Base-by-base conservation (phyloP, 2,329 filamentous ascomycete genomes). In the Penicillium expansum region DNA sequence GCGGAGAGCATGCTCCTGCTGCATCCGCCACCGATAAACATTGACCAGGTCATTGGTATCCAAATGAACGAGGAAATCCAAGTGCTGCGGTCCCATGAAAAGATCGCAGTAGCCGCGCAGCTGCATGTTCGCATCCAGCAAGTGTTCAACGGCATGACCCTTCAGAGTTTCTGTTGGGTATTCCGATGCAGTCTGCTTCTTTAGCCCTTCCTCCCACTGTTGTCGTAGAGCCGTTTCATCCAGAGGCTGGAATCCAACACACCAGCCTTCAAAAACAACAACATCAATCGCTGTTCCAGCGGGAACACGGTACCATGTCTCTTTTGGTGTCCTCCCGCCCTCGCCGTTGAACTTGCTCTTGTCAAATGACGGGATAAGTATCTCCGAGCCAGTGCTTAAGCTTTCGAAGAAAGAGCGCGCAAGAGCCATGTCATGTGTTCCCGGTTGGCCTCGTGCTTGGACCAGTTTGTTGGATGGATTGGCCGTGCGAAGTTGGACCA, bases 221-320 rank as follows among this genome's bases (percentile, higher is more conserved):
- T 45, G 13, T 38, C 18, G 51, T 24, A 62, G 8, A 8, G 30
- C 13, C 0, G 37, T 14, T 11, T 63, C 52, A 2, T 48, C 18
- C 18, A 63, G 33, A 29, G 59, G 59, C 33, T 57, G 54, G 38
- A 64, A 61, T 18, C 60, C 58, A 38, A 62, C 32, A 42, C 62
- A 62, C 58, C 62, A 62, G 16, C 60, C 62, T 45, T 64, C 62
- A 32, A 64, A 59, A 11, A 62, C 47, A 14, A 62, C 55, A 35
- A 63, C 29, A 22, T 64, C 62, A 11, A 64, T 35, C 4, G n/a
- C 6, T 6, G 47, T 49, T 8, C 35, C 52, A 3, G 49, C 43
- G 14, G 56, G 22, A 24, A 62, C 29, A 27, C 43, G 52, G n/a
- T 35, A 7, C 62, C 62, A 62, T 2, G n/a, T 49, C 5, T 59